Conservation (phyloP, 345 rosid genomes). For the Combretum micranthum region DNA sequence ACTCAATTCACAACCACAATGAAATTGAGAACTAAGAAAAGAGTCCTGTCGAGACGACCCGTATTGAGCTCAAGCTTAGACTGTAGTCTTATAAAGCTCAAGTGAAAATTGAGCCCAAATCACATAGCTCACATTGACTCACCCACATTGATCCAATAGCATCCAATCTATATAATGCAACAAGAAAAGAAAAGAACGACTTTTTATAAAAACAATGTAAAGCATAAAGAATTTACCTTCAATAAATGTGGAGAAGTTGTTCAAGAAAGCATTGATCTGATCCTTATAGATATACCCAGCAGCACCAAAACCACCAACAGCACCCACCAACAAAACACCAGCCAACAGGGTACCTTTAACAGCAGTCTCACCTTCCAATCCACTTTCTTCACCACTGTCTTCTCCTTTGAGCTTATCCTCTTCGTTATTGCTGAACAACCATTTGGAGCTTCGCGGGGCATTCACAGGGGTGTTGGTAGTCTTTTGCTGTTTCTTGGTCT, state of each 20-base stretch:
- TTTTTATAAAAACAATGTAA: neutral
- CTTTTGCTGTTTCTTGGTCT: constrained; percentile 52
- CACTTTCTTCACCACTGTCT: constrained; percentile 16
- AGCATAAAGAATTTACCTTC: constrained; percentile 44
- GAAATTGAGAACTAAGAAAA: no score
- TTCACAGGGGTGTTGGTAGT: constrained; percentile 37
- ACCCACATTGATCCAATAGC: neutral
- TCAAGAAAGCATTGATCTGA: constrained; percentile 72
- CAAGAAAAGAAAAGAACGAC: neutral
- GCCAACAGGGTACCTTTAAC: constrained; percentile 79
- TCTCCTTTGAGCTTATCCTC: neutral
- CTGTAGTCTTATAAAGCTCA: no score
- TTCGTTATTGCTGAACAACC: constrained; percentile 67
- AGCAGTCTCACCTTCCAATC: constrained; percentile 51
- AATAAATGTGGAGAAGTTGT: constrained; percentile 69
- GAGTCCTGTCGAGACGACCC: no score
- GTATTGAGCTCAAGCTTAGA: no score
- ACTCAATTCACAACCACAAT: no score
- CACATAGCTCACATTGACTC: neutral
- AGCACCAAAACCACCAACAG: constrained; percentile 75
- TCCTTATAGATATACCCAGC: constrained; percentile 76
- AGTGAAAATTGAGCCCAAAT: neutral
- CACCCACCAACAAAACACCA: constrained; percentile 71
- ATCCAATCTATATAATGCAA: neutral
- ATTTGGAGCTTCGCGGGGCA: constrained; percentile 58